Conservation (phyloP, 1,139 yeast genomes). For the Debaryomycetaceae sp. region DNA sequence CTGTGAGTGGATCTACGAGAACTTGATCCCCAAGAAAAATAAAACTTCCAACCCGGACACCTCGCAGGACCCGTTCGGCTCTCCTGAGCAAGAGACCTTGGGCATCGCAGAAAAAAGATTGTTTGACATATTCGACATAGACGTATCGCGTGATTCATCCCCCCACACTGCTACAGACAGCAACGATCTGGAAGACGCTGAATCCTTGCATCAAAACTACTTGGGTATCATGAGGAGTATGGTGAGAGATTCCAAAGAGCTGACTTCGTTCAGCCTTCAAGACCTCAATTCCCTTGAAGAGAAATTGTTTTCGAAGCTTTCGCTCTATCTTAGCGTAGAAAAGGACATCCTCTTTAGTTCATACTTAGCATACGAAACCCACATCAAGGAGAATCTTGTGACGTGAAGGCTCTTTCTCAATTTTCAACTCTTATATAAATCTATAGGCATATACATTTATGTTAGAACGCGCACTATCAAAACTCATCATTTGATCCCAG, state of each 20-base stretch:
- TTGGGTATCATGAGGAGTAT: slow-evolving; percentile 1
- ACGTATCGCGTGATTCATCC: slow-evolving; percentile 4
- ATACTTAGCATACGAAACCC: slow-evolving; percentile 6
- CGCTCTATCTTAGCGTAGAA: slow-evolving; percentile 6
- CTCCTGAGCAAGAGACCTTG: slow-evolving; percentile 10
- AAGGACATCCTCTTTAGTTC: slow-evolving; percentile 3
- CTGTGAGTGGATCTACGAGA: slow-evolving; percentile 38
- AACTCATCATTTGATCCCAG: background rate
- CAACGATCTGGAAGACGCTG: background rate
- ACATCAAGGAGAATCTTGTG: slow-evolving; percentile 4
- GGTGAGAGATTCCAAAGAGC: background rate
- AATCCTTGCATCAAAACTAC: slow-evolving; percentile 1
- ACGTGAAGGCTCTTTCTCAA: too few relatives aligned
- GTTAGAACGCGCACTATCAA: background rate
- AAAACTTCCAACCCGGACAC: slow-evolving; percentile 11
- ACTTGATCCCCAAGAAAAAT: slow-evolving; percentile 24
- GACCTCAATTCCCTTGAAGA: slow-evolving; percentile 4
- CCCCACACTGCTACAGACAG: background rate
- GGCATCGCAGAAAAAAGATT: slow-evolving; percentile 33
- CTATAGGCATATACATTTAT: too few relatives aligned
- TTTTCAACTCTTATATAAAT: too few relatives aligned
- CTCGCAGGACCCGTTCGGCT: slow-evolving; percentile 1
- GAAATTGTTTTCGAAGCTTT: slow-evolving; percentile 6
- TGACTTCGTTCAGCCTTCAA: background rate
- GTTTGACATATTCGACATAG: slow-evolving; percentile 30